Evolutionary conservation across 2,329 filamentous ascomycete species (phyloP).

Genomic region (Diaporthe sp.): DNA sequence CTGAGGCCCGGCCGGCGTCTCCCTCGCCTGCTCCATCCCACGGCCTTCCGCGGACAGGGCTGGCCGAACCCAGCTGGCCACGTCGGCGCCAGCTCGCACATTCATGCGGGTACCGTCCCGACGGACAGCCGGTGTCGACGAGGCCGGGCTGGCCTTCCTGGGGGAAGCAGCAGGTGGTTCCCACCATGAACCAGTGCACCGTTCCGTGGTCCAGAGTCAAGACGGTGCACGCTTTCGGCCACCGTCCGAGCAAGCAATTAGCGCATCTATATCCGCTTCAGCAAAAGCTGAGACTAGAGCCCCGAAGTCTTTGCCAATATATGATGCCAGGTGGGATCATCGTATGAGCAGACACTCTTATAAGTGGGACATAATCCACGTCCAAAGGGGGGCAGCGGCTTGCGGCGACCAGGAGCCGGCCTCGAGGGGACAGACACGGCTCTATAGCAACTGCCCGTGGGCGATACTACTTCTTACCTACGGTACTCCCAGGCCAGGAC

Average conservation of each 20-base stretch:
- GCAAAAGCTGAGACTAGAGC: constrained; percentile 29
- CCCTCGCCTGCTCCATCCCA: neutral
- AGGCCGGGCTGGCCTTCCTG: neutral
- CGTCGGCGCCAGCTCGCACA: neutral
- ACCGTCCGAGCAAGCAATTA: constrained; percentile 26
- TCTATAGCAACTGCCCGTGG: constrained; percentile 6
- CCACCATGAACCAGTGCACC: neutral
- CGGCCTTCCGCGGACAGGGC: constrained; percentile 5
- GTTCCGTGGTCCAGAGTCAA: constrained; percentile 12
- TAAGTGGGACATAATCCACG: constrained; percentile 23
- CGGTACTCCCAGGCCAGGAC: neutral
- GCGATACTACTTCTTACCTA: constrained; percentile 2
- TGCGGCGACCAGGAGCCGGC: constrained; percentile 21
- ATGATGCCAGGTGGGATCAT: constrained; percentile 29
- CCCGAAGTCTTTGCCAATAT: constrained; percentile 25
- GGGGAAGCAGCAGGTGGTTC: neutral
- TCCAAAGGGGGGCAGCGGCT: constrained; percentile 16
- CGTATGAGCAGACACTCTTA: constrained; percentile 25
- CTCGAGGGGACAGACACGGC: neutral
- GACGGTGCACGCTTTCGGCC: constrained; percentile 28
- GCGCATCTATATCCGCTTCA: constrained; percentile 15
- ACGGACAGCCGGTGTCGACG: constrained; percentile 18
- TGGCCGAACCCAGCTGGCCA: constrained; percentile 7
- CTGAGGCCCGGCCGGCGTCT: neutral
- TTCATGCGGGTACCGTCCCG: neutral